Conservation (phyloP, 345 rosid genomes). For the Arabidopsis thaliana region DNA sequence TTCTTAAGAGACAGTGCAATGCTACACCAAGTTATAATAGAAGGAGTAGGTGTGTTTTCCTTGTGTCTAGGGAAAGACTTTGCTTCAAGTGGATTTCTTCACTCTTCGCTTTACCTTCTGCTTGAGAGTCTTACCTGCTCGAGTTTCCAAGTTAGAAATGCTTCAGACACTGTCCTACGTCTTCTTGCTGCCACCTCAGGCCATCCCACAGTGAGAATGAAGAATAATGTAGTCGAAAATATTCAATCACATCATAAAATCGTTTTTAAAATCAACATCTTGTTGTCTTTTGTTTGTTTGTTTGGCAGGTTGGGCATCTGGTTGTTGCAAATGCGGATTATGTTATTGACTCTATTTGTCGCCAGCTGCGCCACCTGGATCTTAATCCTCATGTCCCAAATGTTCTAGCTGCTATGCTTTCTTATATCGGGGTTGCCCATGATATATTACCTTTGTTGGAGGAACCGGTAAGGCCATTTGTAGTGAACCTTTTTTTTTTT, state of each 20-base stretch:
- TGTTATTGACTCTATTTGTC: slow-evolving; percentile 84
- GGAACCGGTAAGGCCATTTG: slow-evolving; percentile 71
- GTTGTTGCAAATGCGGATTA: slow-evolving; percentile 95
- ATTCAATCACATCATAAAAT: slow-evolving; percentile 22
- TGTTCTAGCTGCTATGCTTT: slow-evolving; percentile 96
- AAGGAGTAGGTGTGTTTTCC: slow-evolving; percentile 82
- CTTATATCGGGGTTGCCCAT: slow-evolving; percentile 83
- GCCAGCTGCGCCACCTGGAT: slow-evolving; percentile 87
- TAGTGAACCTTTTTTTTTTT: slow-evolving; percentile 1
- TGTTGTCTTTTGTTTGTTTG: slow-evolving; percentile 12
- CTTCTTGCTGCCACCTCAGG: slow-evolving; percentile 63
- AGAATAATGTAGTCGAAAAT: slow-evolving; percentile 16
- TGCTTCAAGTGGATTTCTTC: slow-evolving; percentile 87
- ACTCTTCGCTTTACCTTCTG: slow-evolving; percentile 81
- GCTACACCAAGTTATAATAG: slow-evolving; percentile 77
- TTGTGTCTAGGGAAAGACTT: slow-evolving; percentile 79
- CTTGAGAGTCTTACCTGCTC: slow-evolving; percentile 82
- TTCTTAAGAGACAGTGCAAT: slow-evolving; percentile 72
- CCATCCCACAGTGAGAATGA: slow-evolving; percentile 66
- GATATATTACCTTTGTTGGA: slow-evolving; percentile 82
- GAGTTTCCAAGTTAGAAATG: slow-evolving; percentile 72
- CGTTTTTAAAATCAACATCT: slow-evolving; percentile 15
- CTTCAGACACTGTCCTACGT: slow-evolving; percentile 80
- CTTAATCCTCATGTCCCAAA: slow-evolving; percentile 86
- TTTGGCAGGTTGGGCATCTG: slow-evolving; percentile 82